Conservation (phyloP, 331 rosid genomes). For the Telfairia occidentalis region DNA sequence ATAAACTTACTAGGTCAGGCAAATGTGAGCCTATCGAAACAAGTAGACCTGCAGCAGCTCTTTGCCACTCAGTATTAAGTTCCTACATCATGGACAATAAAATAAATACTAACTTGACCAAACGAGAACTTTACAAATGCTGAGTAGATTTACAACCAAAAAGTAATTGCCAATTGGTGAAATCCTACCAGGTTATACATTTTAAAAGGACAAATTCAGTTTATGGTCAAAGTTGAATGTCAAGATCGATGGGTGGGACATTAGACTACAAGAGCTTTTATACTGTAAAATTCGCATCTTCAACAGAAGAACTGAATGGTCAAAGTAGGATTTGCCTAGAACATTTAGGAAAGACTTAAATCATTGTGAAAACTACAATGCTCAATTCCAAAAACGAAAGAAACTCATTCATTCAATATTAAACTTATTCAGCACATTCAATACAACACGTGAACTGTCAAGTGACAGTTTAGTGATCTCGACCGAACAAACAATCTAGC, state of each 20-base stretch:
- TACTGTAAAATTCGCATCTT: background rate
- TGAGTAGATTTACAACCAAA: background rate
- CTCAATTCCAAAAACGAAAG: background rate
- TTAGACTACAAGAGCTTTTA: background rate
- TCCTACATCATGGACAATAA: slow-evolving; percentile 47
- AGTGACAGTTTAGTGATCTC: background rate
- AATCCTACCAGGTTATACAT: background rate
- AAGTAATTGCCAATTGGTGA: background rate
- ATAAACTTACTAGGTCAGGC: slow-evolving; percentile 77
- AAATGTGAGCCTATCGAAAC: slow-evolving; percentile 87
- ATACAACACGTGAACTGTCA: background rate
- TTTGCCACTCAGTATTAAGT: slow-evolving; percentile 79
- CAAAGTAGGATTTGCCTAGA: background rate
- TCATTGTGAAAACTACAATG: background rate
- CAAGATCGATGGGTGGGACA: background rate
- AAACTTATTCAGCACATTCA: background rate
- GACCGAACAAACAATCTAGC: background rate
- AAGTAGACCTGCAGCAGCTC: slow-evolving; percentile 81
- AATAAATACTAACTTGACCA: slow-evolving; percentile 4
- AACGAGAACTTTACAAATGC: background rate
- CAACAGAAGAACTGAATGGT: background rate
- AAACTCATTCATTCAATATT: background rate
- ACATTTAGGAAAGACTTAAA: background rate
- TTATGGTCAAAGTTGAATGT: background rate
- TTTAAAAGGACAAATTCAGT: background rate